These are phyloP conservation scores for Xylaria sp. DNA, from an alignment of 2,329 filamentous ascomycete genomes.

Conservation along the genomic window DNA sequence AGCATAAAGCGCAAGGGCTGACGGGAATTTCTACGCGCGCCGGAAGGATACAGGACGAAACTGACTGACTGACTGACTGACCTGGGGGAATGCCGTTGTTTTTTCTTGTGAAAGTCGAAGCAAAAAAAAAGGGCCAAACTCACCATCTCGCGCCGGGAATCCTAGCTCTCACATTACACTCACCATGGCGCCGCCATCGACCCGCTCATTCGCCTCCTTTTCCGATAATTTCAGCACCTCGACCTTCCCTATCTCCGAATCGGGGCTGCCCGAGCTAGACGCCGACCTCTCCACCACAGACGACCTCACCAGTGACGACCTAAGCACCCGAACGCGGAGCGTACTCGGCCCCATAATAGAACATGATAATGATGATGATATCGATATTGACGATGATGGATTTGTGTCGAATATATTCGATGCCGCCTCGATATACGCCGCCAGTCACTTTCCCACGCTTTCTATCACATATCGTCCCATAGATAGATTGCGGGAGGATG, in stretches of 20 bases:
- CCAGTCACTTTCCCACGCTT: constrained; percentile 37
- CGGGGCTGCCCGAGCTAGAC: constrained; percentile 28
- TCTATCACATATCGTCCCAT: constrained; percentile 32
- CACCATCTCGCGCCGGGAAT: constrained; percentile 1
- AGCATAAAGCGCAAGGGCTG: constrained; percentile 16
- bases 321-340: constrained; percentile 28
- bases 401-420: constrained; percentile 30
- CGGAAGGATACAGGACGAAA: constrained; percentile 16
- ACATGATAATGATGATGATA: constrained; percentile 13
- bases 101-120: constrained; percentile 14
- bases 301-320: constrained; percentile 29
- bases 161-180: constrained; percentile 13
- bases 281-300: constrained; percentile 30
- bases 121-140: constrained; percentile 9
- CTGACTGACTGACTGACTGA: background rate
- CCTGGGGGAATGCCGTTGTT: constrained; percentile 8
- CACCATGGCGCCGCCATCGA: constrained; percentile 26
- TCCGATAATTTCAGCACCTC: constrained; percentile 22
- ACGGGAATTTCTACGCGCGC: constrained; percentile 17
- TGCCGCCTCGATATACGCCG: constrained; percentile 41
- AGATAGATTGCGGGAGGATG: constrained; percentile 35
- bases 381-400: constrained; percentile 16
- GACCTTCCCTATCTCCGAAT: constrained; percentile 22
- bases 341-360: constrained; percentile 23
- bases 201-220: constrained; percentile 25